phyloP scores from a whole-genome alignment of 495 filamentous ascomycete species.

The Penicillium nucicola region DNA sequence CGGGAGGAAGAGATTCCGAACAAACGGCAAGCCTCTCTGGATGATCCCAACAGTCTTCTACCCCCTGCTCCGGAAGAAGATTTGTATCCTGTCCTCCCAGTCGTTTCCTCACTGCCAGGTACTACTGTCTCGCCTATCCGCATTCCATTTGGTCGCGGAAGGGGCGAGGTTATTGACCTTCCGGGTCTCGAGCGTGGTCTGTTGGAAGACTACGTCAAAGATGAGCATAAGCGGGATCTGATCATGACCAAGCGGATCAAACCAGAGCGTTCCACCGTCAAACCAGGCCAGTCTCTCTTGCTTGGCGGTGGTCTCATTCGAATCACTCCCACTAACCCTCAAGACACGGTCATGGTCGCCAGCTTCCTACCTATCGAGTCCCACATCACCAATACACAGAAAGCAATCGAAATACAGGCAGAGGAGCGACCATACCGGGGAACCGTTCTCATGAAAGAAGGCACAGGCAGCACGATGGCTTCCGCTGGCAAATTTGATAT shows the following conservation, averaged over 20 bases:
- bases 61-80: conserved; percentile 72
- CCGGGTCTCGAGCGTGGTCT: conserved; percentile 76
- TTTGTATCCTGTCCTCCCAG: conserved; percentile 72
- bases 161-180: conserved; percentile 91
- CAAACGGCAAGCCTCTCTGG: conserved; percentile 9
- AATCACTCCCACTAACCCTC: conserved; percentile 69
- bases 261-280: conserved; percentile 67
- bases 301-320: conserved; percentile 82
- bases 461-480: conserved; percentile 47
- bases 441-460: conserved; percentile 55
- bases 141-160: conserved; percentile 76
- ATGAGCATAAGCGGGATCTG: conserved; percentile 60
- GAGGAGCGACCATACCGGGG: conserved; percentile 53
- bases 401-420: conserved; percentile 66
- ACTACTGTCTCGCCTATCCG: conserved; percentile 95
- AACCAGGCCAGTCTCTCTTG: conserved; percentile 77
- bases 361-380: conserved; percentile 71
- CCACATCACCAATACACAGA: conserved; percentile 74
- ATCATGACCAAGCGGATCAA: conserved; percentile 71
- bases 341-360: conserved; percentile 65
- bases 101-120: conserved; percentile 82
- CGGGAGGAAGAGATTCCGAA: conserved; percentile 16
- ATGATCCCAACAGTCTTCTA: conserved; percentile 49
- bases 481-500: conserved; percentile 75
- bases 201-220: conserved; percentile 63